Conservation (phyloP, 164 flowering plant genomes). For the Umbilicus rupestris region DNA sequence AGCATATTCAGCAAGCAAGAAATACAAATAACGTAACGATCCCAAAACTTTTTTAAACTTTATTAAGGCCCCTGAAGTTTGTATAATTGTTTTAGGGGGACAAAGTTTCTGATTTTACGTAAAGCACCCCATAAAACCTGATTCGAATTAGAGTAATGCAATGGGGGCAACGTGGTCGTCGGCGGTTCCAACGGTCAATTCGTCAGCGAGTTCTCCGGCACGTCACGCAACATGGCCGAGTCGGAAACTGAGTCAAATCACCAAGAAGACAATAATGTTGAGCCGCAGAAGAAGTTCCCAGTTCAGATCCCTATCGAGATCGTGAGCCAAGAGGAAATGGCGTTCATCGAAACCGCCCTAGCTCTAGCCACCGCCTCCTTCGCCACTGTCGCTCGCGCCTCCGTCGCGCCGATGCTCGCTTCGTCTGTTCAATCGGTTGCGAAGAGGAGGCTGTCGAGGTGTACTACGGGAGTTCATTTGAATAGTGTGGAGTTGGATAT, state of each 20-base stretch:
- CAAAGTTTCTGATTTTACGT: too few relatives aligned
- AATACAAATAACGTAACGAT: too few relatives aligned
- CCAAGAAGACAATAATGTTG: neutral
- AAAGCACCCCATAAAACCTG: neutral
- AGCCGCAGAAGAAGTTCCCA: neutral
- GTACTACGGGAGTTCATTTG: neutral
- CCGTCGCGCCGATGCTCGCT: constrained; percentile 12
- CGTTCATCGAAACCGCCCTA: constrained; percentile 60
- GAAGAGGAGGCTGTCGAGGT: constrained; percentile 27
- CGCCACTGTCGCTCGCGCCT: constrained; percentile 10
- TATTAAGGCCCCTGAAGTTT: too few relatives aligned
- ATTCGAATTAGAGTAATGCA: neutral
- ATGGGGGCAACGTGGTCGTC: constrained; percentile 5
- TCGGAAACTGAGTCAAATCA: neutral
- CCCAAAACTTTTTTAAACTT: too few relatives aligned
- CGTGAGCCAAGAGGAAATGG: constrained; percentile 81
- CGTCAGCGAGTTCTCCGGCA: constrained; percentile 4
- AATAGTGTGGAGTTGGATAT: constrained; percentile 32
- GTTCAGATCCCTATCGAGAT: constrained; percentile 51
- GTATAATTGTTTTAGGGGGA: too few relatives aligned
- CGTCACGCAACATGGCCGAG: neutral
- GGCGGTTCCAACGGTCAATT: constrained; percentile 10
- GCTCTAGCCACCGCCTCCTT: constrained; percentile 17
- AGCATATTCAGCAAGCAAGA: too few relatives aligned
- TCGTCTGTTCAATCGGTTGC: constrained; percentile 27